Conservation (phyloP, 192 early-diverging fungal species). For the Umbelopsis vinacea region DNA sequence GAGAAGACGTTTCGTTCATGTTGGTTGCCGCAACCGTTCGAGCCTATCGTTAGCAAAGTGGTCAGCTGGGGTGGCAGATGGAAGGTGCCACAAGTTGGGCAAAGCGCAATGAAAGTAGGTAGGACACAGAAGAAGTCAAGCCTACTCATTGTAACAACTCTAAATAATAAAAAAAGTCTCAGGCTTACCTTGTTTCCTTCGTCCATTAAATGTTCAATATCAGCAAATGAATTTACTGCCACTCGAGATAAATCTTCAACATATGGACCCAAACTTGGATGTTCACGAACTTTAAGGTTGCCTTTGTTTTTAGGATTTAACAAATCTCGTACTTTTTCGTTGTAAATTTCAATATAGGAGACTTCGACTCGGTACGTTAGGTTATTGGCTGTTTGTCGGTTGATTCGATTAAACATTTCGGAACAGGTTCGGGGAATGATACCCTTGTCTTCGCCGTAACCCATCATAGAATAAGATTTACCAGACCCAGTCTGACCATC, state of each 20-base stretch:
- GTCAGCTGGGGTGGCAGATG: no score
- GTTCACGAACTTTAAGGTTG: conserved; percentile 82
- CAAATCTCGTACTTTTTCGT: conserved; percentile 82
- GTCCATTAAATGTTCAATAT: conserved; percentile 77
- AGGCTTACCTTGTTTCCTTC: conserved; percentile 72
- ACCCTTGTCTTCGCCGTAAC: conserved; percentile 77
- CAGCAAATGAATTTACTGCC: conserved; percentile 73
- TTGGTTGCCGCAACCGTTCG: conserved; percentile 91
- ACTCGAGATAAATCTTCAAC: conserved; percentile 91
- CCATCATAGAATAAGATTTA: conserved; percentile 76
- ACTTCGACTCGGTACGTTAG: conserved; percentile 73
- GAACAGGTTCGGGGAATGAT: conserved; percentile 87
- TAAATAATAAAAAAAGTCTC: background rate
- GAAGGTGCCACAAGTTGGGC: no score
- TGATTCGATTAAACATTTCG: conserved; percentile 76
- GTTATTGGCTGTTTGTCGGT: conserved; percentile 41
- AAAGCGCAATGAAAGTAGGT: no score
- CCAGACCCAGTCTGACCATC: conserved; percentile 86
- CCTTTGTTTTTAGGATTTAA: conserved; percentile 76
- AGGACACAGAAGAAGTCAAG: background rate
- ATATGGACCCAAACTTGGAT: conserved; percentile 81
- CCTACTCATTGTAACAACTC: background rate
- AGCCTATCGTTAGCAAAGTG: conserved; percentile 46
- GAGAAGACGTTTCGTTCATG: conserved; percentile 92
- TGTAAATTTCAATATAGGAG: conserved; percentile 93